These are phyloP conservation scores for Sporothrix phasma DNA, from an alignment of 2,329 filamentous ascomycete genomes.

Conservation along the genomic window DNA sequence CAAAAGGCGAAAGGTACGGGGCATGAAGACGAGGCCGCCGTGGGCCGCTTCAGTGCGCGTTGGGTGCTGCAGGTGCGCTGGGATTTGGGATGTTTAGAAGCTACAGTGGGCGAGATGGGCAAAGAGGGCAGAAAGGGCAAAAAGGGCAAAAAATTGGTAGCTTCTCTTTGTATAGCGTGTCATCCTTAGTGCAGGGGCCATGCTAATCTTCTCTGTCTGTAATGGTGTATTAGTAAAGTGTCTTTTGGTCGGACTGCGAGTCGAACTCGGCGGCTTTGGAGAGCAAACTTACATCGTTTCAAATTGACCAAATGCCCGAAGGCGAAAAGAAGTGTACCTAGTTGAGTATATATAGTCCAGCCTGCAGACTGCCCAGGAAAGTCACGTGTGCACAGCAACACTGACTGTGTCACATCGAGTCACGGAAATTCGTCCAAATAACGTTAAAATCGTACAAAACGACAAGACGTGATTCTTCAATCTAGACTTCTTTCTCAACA, in stretches of 20 bases:
- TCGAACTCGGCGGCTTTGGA: conserved; percentile 14
- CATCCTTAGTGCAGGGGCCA: conserved; percentile 66
- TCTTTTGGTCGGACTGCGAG: neutral
- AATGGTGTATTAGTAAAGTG: conserved; percentile 8
- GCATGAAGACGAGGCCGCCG: neutral
- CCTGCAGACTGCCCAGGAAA: too few species aligned
- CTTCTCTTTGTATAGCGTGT: conserved; percentile 64
- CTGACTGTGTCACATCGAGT: too few species aligned
- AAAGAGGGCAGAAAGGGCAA: conserved; percentile 6
- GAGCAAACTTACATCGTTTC: conserved; percentile 21
- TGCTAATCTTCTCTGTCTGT: conserved; percentile 22
- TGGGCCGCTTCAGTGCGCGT: neutral
- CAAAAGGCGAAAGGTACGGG: too few species aligned
- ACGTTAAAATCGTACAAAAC: neutral
- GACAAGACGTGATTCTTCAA: too few species aligned
- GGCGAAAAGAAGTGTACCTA: conserved; percentile 10
- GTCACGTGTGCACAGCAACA: neutral
- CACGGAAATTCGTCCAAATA: too few species aligned
- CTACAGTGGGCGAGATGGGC: too few species aligned
- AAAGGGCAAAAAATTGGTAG: conserved; percentile 51
- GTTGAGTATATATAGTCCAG: neutral
- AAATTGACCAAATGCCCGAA: conserved; percentile 26
- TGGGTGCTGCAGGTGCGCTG: neutral
- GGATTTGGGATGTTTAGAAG: neutral
- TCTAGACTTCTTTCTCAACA: too few species aligned